A percentile compares a stretch with the other conserved stretches of the same genome.
These are phyloP conservation scores for Hansfordia pulvinata DNA, from an alignment of 2,329 filamentous ascomycete species.

Conservation along the genomic window DNA sequence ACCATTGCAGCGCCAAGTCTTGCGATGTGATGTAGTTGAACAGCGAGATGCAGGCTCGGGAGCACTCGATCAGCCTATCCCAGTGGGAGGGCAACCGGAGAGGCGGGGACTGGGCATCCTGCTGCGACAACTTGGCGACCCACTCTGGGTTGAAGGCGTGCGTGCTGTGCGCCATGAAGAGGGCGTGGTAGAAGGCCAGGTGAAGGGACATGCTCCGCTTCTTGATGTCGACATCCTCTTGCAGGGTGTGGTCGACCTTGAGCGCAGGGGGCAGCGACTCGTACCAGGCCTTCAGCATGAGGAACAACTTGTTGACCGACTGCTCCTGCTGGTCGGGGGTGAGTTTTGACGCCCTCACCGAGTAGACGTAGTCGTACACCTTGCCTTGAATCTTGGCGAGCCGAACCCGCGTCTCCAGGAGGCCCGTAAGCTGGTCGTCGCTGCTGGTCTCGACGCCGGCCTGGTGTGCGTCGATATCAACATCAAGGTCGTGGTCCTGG, in stretches of 20 bases:
- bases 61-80: no score
- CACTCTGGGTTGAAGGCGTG: neutral
- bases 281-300: neutral
- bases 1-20: no score
- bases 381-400: slow-evolving; percentile 1
- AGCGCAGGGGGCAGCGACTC: neutral
- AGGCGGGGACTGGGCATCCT: no score
- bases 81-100: no score
- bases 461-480: no score
- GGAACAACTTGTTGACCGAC: neutral
- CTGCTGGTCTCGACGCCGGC: no score
- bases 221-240: neutral
- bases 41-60: no score
- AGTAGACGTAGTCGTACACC: neutral
- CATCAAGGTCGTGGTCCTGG: neutral
- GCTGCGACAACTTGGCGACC: no score
- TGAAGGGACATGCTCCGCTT: neutral
- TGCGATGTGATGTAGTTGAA: no score
- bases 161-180: neutral
- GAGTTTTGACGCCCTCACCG: neutral
- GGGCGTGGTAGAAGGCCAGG: neutral
- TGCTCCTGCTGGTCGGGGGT: neutral
- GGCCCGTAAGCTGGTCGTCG: no score
- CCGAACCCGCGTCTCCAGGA: no score
- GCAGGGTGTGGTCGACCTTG: neutral